Evolutionary conservation across 2,329 filamentous ascomycete genomes (phyloP).

Genomic region (Trichophyton schoenleinii): DNA sequence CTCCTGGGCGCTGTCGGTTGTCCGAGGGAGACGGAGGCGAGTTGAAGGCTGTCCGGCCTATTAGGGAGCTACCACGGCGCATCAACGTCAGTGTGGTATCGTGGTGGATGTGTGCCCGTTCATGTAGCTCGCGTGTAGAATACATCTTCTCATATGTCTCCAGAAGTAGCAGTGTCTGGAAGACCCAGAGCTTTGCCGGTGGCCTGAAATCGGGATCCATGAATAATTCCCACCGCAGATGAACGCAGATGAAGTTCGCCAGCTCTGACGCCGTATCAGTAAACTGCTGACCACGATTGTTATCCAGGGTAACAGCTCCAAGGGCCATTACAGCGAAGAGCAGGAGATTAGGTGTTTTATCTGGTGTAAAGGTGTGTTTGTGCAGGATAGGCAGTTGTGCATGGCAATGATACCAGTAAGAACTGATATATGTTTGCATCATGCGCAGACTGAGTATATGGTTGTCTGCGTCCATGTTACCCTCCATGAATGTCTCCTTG

Average conservation of each 20-base stretch:
- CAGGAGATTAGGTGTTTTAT: slow-evolving; percentile 72
- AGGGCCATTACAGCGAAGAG: slow-evolving; percentile 84
- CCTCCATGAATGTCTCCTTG: slow-evolving; percentile 65
- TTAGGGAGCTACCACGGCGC: slow-evolving; percentile 81
- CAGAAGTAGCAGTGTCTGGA: slow-evolving; percentile 76
- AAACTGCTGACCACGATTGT: slow-evolving; percentile 59
- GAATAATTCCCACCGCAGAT: slow-evolving; percentile 92
- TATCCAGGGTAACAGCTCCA: slow-evolving; percentile 79
- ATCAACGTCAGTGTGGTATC: slow-evolving; percentile 91
- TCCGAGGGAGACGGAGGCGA: slow-evolving; percentile 66
- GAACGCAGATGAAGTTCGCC: slow-evolving; percentile 82
- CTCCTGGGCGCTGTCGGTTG: slow-evolving; percentile 36
- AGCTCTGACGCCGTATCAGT: slow-evolving; percentile 68
- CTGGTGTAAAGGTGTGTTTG: slow-evolving; percentile 81
- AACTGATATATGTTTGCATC: slow-evolving; percentile 90
- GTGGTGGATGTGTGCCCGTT: slow-evolving; percentile 91
- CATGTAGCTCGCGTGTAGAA: slow-evolving; percentile 79
- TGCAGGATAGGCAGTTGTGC: slow-evolving; percentile 90
- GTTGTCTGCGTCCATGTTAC: slow-evolving; percentile 52
- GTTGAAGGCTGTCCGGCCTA: slow-evolving; percentile 72
- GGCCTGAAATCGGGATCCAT: slow-evolving; percentile 81
- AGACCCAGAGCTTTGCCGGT: slow-evolving; percentile 90
- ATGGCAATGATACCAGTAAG: slow-evolving; percentile 92
- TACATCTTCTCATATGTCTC: slow-evolving; percentile 98
- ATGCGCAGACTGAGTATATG: slow-evolving; percentile 71